Evolutionary conservation across 202 grass and related monocot genomes (phyloP), one percentile per base, ranked within the genome.

Genomic region (Musa balbisiana): DNA sequence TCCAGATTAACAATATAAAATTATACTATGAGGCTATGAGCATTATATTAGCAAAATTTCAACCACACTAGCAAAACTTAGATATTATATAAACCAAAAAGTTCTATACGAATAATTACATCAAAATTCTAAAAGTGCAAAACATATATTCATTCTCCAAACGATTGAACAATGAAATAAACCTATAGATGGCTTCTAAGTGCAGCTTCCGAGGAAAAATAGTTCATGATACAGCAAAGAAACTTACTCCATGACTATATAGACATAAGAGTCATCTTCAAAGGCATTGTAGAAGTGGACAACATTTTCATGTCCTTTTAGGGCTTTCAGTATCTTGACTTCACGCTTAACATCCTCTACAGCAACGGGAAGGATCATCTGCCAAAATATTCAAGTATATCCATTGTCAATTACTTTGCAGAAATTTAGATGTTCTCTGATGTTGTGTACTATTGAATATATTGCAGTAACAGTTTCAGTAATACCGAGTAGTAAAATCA

Each of bases 171-270:
- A 65, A 9, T 65, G 2, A 23, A 43, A 70, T 70, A 19, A 50
- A 21, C 24, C 6, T 10, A 49, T 51, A n/a, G 27, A 20, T 21
- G 33, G 33, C 16, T 50, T 69, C 17, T 70, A 11, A n/a, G 10
- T 51, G 2, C 12, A 65, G 1, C 3, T 65, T 20, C 3, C 24
- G 1, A 3, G 20, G 2, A 21, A 63, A 64, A 51, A 60, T 43
- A 59, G 10, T 64, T 2, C 21, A 51, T 52, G 24, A 25, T 20
- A 24, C 14, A 77, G 17, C 9, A 43, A 73, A 75, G 11, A 19
- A 70, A 77, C 75, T 52, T 77, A 77, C 75, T 77, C 75, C 75
- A 77, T 77, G 33, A 77, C 75, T 66, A 77, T 77, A 23, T 77
- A 77, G 49, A 77, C 75, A 65, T 65, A 77, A 77, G 20, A 52